Percentiles rank a stretch among this genome's conserved stretches.
These are phyloP conservation scores for Oryza brachyantha DNA, from an alignment of 176 grass and related monocot species.

Conservation along the genomic window DNA sequence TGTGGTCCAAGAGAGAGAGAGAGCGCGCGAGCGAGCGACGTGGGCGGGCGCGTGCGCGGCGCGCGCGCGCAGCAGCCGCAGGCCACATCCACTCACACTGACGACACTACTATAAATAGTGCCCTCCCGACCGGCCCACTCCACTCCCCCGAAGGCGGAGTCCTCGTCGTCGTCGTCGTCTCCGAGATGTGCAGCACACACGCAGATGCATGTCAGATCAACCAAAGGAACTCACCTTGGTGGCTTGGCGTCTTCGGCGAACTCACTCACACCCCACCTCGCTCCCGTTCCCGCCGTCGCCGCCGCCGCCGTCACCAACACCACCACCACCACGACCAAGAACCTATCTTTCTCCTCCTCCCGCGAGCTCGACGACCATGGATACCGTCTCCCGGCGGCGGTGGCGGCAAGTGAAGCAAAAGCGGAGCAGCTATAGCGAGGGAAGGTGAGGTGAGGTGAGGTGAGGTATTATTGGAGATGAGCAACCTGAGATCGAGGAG, in stretches of 20 bases:
- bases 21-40: not conserved
- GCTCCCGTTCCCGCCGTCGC: not conserved
- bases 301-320: no score
- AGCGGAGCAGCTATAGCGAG: not conserved
- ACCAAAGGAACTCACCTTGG: not conserved
- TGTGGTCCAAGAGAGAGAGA: slow-evolving; percentile 12
- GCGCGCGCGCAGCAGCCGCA: not conserved
- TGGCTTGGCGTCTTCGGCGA: not conserved
- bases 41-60: not conserved
- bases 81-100: not conserved
- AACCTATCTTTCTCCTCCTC: not conserved
- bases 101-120: slow-evolving; percentile 18
- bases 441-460: not conserved
- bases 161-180: no score
- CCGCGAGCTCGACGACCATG: not conserved
- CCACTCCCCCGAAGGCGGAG: not conserved
- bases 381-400: no score
- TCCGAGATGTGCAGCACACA: not conserved
- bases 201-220: no score
- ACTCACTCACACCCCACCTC: not conserved
- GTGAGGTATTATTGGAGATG: slow-evolving; percentile 4
- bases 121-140: not conserved
- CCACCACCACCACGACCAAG: no score
- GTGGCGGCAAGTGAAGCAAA: not conserved
- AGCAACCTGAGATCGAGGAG: not conserved